Evolutionary conservation across 1,284 basidiomycete genomes (phyloP).

Genomic region (Malassezia caprae): DNA sequence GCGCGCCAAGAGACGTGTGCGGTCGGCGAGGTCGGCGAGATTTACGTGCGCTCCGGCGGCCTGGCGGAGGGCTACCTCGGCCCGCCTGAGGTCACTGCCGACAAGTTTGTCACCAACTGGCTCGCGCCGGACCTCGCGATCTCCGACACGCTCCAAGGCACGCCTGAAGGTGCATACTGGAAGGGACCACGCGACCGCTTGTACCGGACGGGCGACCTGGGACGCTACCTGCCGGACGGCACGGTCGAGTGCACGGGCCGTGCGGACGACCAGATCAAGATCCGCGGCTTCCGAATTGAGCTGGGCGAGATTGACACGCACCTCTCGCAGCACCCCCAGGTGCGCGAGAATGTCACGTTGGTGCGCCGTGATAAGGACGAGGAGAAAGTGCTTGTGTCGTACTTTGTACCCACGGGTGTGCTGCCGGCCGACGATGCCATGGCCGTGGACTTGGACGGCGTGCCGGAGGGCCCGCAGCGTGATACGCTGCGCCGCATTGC

Average conservation of each 20-base stretch:
- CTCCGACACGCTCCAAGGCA: slow-evolving; percentile 36
- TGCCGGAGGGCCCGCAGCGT: slow-evolving; percentile 22
- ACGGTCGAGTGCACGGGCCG: slow-evolving; percentile 93
- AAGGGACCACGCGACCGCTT: slow-evolving; percentile 94
- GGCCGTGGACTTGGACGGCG: slow-evolving; percentile 16
- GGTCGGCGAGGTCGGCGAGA: slow-evolving; percentile 94
- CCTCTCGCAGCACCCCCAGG: slow-evolving; percentile 80
- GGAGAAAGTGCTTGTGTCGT: slow-evolving; percentile 96
- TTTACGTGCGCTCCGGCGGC: slow-evolving; percentile 93
- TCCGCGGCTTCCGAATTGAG: slow-evolving; percentile 97
- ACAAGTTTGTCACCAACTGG: slow-evolving; percentile 51
- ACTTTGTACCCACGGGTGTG: slow-evolving; percentile 79
- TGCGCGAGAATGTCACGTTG: slow-evolving; percentile 92
- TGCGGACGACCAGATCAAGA: slow-evolving; percentile 98
- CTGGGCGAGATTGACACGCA: slow-evolving; percentile 97
- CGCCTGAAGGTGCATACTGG: slow-evolving; percentile 55
- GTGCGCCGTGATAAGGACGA: slow-evolving; percentile 97
- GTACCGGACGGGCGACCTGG: slow-evolving; percentile 95
- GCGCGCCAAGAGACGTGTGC: slow-evolving; percentile 80
- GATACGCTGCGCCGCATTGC: slow-evolving; percentile 39
- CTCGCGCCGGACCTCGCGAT: slow-evolving; percentile 34
- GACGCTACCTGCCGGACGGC: slow-evolving; percentile 84
- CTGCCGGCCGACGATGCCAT: slow-evolving; percentile 55
- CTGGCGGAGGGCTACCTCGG: slow-evolving; percentile 92
- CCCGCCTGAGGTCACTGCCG: slow-evolving; percentile 62